Percentiles rank a stretch among this genome's conserved stretches.
Conservation (phyloP, 164 flowering plant genomes). For the Houttuynia cordata region DNA sequence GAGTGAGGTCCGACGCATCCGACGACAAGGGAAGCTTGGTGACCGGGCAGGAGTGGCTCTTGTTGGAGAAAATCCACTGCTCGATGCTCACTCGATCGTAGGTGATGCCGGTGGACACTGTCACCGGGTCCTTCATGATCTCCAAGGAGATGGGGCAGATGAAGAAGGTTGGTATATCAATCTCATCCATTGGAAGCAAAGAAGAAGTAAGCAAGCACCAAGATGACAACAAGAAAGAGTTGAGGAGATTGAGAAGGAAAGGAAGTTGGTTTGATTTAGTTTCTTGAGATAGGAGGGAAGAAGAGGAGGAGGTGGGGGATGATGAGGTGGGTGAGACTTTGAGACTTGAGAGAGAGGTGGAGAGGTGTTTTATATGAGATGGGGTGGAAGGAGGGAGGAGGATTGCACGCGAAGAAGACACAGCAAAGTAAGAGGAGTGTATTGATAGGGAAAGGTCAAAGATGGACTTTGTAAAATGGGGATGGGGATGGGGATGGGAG, state of each 20-base stretch:
- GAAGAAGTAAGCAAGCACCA: neutral
- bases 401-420: neutral
- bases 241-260: neutral
- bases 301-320: neutral
- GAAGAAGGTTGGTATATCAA: conserved; percentile 56
- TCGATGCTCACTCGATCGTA: conserved; percentile 72
- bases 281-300: neutral
- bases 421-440: neutral
- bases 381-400: neutral
- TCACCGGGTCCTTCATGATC: conserved; percentile 80
- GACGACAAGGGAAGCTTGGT: conserved; percentile 34
- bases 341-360: neutral
- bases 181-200: conserved; percentile 21
- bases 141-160: conserved; percentile 77
- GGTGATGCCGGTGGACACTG: conserved; percentile 63
- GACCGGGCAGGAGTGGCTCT: conserved; percentile 49
- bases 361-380: neutral
- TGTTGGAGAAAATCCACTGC: conserved; percentile 47
- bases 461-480: neutral
- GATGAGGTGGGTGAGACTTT: too few species aligned
- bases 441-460: neutral
- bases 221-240: neutral
- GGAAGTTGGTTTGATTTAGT: neutral
- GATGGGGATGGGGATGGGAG: neutral
- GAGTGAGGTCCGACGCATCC: conserved; percentile 30